Base-by-base conservation (phyloP, 495 filamentous ascomycete species). In the Annulohypoxylon maeteangense region DNA sequence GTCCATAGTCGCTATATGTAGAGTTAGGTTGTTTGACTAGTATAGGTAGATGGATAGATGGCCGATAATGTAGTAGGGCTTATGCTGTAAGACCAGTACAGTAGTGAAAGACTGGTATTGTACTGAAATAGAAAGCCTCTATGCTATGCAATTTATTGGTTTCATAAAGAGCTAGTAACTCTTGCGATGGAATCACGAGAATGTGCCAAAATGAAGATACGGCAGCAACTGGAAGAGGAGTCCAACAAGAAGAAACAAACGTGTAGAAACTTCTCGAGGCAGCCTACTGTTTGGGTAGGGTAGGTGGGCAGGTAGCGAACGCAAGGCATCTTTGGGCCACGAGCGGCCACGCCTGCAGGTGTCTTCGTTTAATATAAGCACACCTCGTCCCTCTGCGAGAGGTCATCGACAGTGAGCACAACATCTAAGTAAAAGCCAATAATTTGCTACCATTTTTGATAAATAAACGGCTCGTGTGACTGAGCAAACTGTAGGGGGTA, bases 271-370 rank as follows among this genome's bases (percentile, higher is more conserved):
- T 50, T 25, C 3, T 27, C 29, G 32, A 32, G 45, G 55, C 25
- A 67, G 47, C 48, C 48, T 51, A 25, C 22, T 23, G 59, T 16
- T 27, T 36, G 31, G n/a, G n/a, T 27, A 40, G 11, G 32, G 3
- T 29, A 29, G 3, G 3, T 29, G 6, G 27, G 27, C 6, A 29
- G 34, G 34, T 7, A 32, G 11, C 45, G 23, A 53, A 34, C 11
- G 25, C 10, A 63, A 59, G 63, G 63, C 34, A 54, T 18, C 10
- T 36, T 40, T 62, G 53, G 63, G 62, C 20, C 32, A 54, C 27
- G 66, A 57, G 68, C 50, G 59, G 42, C 62, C 62, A 66, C 62
- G 42, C 29, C 27, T 29, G 14, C 22, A 56, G 45, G 12, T 12
- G 27, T 62, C 11, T 14, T 27, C 27, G 14, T 34, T 20, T 48